Base-by-base conservation (phyloP, 805 yeast species). In the Ogataea kodamae region DNA sequence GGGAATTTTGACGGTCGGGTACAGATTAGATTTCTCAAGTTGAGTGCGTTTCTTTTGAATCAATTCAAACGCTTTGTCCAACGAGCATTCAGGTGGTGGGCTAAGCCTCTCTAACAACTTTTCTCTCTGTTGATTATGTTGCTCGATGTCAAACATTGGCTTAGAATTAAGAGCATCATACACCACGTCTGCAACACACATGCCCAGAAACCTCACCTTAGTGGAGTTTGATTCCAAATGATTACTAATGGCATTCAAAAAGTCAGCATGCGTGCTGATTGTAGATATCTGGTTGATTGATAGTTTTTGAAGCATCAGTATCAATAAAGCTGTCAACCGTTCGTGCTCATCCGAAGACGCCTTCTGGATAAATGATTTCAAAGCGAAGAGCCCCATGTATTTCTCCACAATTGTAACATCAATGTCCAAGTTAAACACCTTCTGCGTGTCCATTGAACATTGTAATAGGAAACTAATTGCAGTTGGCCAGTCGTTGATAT, bases 141-240 rank as follows among this genome's bases (percentile, higher is more conserved):
- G 52, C 10, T 42, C 35, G 1, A 52, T 50, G 12, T 54, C 46
- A 39, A 64, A 67, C 38, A 52, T 50, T 6, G 56, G 54, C 3
- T 58, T 50, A 5, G 60, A 54, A 36, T 65, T 47, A 4, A 43
- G 28, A 53, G 48, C 42, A 40, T 43, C 39, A 42, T 73, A 65
- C 1, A 74, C 50, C 10, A 53, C 49, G 46, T 79, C 81, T 1
- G 84, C 85, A 5, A 81, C 52, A 10, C 70, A 48, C 54, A 81
- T 73, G 0, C 79, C 88, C 19, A 78, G 54, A 9, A 64, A 49
- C 35, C 84, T 67, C 2, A 68, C 56, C n/a, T 48, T 51, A 1
- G 54, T 47, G 1, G 75, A 65, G 27, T 65, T 64, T 0, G 81
- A 71, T 16, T 65, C 67, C n/a, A 82, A 61, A 22, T 80, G 62